Evolutionary conservation across 2,329 filamentous ascomycete genomes (phyloP).

Genomic region (Phaeomoniella chlamydospora): DNA sequence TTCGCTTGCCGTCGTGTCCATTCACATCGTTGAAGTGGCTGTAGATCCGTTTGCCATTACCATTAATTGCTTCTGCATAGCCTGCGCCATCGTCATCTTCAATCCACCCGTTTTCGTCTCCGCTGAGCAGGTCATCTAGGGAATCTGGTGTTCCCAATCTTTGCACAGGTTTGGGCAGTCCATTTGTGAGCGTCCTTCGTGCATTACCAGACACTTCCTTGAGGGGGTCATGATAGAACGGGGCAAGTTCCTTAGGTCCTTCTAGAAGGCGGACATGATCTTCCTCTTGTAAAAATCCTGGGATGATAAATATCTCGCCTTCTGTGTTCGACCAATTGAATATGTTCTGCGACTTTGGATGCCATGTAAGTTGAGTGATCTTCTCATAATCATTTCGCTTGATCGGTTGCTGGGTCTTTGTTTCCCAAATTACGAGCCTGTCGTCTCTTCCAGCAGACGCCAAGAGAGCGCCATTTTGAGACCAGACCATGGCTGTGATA

Average conservation of each 20-base stretch:
- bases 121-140: slow-evolving; percentile 49
- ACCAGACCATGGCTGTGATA: slow-evolving; percentile 82
- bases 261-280: slow-evolving; percentile 38
- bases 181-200: slow-evolving; percentile 40
- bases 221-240: slow-evolving; percentile 71
- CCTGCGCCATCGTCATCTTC: slow-evolving; percentile 91
- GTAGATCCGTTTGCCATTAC: slow-evolving; percentile 47
- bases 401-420: slow-evolving; percentile 69
- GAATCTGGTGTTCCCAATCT: slow-evolving; percentile 57
- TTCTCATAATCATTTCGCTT: slow-evolving; percentile 67
- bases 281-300: slow-evolving; percentile 49
- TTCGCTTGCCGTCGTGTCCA: slow-evolving; percentile 35
- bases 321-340: slow-evolving; percentile 85
- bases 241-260: slow-evolving; percentile 41
- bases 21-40: slow-evolving; percentile 30
- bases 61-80: slow-evolving; percentile 55
- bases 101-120: slow-evolving; percentile 65
- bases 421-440: slow-evolving; percentile 60
- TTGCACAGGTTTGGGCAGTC: slow-evolving; percentile 19
- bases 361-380: slow-evolving; percentile 79
- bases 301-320: slow-evolving; percentile 84
- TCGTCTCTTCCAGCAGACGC: slow-evolving; percentile 44
- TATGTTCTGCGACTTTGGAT: slow-evolving; percentile 66
- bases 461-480: slow-evolving; percentile 81
- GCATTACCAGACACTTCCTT: slow-evolving; percentile 54